Percentiles rank a stretch among this genome's conserved stretches.
Evolutionary conservation across 345 rosid species (phyloP).

Genomic region (Arabis hirsuta): DNA sequence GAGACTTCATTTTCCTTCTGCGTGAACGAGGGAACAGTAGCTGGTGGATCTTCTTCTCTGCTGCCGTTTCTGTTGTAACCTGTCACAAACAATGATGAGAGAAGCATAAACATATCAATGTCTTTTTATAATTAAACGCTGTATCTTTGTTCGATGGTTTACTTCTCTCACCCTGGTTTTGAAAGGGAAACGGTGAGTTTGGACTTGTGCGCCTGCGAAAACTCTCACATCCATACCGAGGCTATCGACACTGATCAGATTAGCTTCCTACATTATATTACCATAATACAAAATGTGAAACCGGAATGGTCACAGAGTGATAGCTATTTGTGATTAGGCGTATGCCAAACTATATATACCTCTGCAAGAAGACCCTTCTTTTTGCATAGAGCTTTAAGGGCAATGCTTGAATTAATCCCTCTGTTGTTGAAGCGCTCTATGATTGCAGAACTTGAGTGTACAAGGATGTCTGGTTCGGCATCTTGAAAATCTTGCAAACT

Average conservation of each 20-base stretch:
- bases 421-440: constrained; percentile 66
- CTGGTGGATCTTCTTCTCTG: constrained; percentile 86
- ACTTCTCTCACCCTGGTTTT: constrained; percentile 60
- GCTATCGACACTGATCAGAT: constrained; percentile 84
- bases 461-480: constrained; percentile 86
- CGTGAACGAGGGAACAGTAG: constrained; percentile 80
- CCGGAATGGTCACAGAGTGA: not conserved
- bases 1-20: constrained; percentile 70
- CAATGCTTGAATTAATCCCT: constrained; percentile 62
- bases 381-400: constrained; percentile 89
- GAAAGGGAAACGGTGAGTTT: constrained; percentile 94
- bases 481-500: constrained; percentile 84
- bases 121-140: constrained; percentile 11
- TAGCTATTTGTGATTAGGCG: not conserved
- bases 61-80: constrained; percentile 74
- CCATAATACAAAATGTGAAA: constrained; percentile 8
- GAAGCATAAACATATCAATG: constrained; percentile 14
- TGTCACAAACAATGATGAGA: constrained; percentile 40
- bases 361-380: constrained; percentile 82
- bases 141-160: constrained; percentile 22
- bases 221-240: constrained; percentile 92
- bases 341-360: constrained; percentile 46
- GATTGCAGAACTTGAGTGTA: constrained; percentile 68
- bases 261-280: constrained; percentile 58
- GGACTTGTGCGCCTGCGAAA: constrained; percentile 67